Base-by-base conservation (phyloP, 805 yeast genomes). In the Nakazawaea ambrosiae region DNA sequence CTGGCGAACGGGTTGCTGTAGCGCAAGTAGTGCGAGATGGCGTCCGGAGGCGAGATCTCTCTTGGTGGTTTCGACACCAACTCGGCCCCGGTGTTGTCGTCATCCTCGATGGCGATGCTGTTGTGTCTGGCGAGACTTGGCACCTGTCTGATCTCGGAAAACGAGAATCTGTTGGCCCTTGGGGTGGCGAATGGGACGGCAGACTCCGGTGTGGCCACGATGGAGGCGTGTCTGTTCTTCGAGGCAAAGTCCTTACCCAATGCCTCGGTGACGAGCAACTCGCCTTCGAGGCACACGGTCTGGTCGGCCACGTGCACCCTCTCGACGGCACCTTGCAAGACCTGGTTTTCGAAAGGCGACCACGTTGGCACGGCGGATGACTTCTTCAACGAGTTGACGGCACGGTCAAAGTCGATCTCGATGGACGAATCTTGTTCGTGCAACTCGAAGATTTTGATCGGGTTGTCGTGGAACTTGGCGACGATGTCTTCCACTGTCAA, bases 1-100 rank as follows among this genome's bases (percentile, higher is more conserved):
- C 96, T 78, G 60, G 88, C 71, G 75, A 90, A 92, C 48, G 96
- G 88, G 63, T 90, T 90, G 66, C 84, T 78, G 49, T 72, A 64
- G 57, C 94, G 79, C 56, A 92, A 78, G 61, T 78, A 75, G 43
- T 80, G 75, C 47, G 77, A 70, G 51, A 92, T 72, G 23, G 92
- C 89, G 53, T 89, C 79, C 48, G 89, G 82, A 44, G 86, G 85
- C 28, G 79, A 68, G 44, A 83, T 64, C 52, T 79, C 82, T 45
- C 78, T 72, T 50, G 88, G 81, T 49, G 83, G 85, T 53, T 77
- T 80, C 5, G 81, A 74, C 57, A 84, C 87, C 54, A 83, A 68
- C 51, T 78, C 81, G 37, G 83, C 73, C 39, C 85, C 83, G 48
- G 75, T 73, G 19, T 63, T 60, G 32, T 67, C 73, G 33, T 66